phyloP scores from a whole-genome alignment of 345 rosid species.

The Xanthoceras sorbifolium region DNA sequence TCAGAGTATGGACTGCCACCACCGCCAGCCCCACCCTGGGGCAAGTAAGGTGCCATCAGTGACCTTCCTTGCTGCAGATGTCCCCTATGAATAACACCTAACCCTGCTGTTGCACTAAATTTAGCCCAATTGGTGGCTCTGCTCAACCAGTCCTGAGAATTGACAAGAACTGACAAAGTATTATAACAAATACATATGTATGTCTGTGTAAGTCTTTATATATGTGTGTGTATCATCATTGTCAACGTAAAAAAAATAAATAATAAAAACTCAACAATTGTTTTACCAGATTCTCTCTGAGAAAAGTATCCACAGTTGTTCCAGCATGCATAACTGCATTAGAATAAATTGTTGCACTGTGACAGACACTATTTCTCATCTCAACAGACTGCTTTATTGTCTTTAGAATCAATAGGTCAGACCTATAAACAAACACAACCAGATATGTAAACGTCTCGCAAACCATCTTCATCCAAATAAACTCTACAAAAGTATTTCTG shows the following conservation, averaged over 20 bases:
- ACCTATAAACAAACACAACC: constrained; percentile 49
- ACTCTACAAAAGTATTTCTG: neutral
- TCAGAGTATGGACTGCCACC: constrained; percentile 98
- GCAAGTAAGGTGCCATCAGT: constrained; percentile 96
- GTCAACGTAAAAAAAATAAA: constrained; percentile 5
- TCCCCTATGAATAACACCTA: constrained; percentile 98
- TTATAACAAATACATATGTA: neutral
- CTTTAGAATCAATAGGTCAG: constrained; percentile 91
- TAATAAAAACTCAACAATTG: constrained; percentile 1
- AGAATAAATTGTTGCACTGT: constrained; percentile 97
- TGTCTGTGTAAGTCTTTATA: neutral
- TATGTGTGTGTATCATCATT: neutral
- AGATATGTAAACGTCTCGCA: neutral
- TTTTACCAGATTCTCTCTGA: constrained; percentile 93
- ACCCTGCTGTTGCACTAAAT: constrained; percentile 98
- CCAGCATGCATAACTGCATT: constrained; percentile 99
- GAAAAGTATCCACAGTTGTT: constrained; percentile 97
- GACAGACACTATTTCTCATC: constrained; percentile 98
- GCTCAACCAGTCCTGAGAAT: constrained; percentile 94
- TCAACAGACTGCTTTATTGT: constrained; percentile 98
- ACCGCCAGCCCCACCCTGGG: constrained; percentile 95
- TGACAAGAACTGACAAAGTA: constrained; percentile 16
- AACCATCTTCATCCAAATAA: neutral
- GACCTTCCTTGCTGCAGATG: constrained; percentile 98
- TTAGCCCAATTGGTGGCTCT: constrained; percentile 99